Percentiles rank a stretch among this genome's conserved stretches.
Conservation (phyloP, 2,329 filamentous ascomycete species). For the Arthroderma sp. region DNA sequence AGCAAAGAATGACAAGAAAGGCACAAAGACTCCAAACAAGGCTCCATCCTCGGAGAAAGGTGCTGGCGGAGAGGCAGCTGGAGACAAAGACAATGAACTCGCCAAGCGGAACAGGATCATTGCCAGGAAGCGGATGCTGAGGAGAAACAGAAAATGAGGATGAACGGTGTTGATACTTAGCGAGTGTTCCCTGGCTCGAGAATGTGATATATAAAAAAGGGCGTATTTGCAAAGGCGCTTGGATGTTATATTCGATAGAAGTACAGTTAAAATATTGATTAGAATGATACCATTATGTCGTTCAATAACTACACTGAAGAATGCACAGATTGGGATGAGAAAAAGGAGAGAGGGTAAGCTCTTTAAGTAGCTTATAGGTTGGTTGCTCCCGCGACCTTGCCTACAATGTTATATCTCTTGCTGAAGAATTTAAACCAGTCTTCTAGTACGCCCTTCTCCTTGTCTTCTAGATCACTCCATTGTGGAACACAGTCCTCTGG, state of each 20-base stretch:
- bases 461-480: constrained; percentile 71
- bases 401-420: constrained; percentile 79
- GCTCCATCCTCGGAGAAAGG: constrained; percentile 15
- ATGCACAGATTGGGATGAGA: no score
- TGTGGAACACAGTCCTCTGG: constrained; percentile 69
- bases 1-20: neutral
- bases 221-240: neutral
- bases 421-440: constrained; percentile 97
- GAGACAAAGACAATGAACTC: constrained; percentile 41
- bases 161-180: neutral
- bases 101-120: constrained; percentile 65
- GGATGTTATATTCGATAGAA: neutral
- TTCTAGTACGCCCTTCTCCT: constrained; percentile 70
- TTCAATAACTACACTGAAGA: neutral
- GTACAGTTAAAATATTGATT: neutral
- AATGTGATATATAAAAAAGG: neutral
- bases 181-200: neutral
- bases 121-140: constrained; percentile 67
- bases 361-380: constrained; percentile 21
- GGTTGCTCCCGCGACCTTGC: constrained; percentile 32
- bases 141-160: constrained; percentile 45
- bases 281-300: neutral
- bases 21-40: constrained; percentile 12
- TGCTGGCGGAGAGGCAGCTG: constrained; percentile 16
- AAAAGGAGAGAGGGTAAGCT: neutral